Conservation (phyloP, 106 monocot species). For the Hemerocallis citrina region DNA sequence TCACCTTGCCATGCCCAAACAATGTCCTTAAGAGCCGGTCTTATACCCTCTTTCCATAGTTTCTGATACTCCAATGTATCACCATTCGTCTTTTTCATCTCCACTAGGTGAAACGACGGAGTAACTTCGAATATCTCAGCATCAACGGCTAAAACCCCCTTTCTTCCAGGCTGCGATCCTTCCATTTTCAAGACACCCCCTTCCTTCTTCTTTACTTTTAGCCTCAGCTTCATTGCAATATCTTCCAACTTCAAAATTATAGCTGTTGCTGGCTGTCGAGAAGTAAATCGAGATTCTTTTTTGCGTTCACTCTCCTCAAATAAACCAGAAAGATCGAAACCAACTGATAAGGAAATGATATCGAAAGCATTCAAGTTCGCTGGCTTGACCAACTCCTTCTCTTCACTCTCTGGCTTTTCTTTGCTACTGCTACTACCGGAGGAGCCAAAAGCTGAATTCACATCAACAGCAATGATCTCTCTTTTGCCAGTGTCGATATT, state of each 20-base stretch:
- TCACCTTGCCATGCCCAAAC: constrained; percentile 72
- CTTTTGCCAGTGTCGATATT: constrained; percentile 9
- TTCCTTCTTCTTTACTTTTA: constrained; percentile 51
- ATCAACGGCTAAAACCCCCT: constrained; percentile 44
- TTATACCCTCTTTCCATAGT: constrained; percentile 39
- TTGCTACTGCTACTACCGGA: constrained; percentile 5
- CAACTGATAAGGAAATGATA: constrained; percentile 57
- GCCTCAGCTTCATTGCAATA: constrained; percentile 27
- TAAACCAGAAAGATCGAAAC: constrained; percentile 65
- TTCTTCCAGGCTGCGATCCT: constrained; percentile 37
- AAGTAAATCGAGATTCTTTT: constrained; percentile 44
- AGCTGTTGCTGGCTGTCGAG: constrained; percentile 26
- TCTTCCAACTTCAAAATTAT: constrained; percentile 52
- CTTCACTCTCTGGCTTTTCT: constrained; percentile 7
- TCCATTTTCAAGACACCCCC: constrained; percentile 53
- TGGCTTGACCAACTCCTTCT: constrained; percentile 17
- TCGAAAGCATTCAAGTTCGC: constrained; percentile 63
- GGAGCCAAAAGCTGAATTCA: constrained; percentile 4
- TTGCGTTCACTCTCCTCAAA: constrained; percentile 29
- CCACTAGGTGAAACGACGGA: constrained; percentile 49
- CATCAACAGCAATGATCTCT: constrained; percentile 23
- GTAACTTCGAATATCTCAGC: constrained; percentile 62
- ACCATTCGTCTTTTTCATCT: constrained; percentile 46
- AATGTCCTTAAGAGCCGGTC: constrained; percentile 59
- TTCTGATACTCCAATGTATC: constrained; percentile 56